Evolutionary conservation across 176 grass and related monocot species (phyloP), one percentile per base, ranked within the genome.

Genomic region (Triticum timopheevii): DNA sequence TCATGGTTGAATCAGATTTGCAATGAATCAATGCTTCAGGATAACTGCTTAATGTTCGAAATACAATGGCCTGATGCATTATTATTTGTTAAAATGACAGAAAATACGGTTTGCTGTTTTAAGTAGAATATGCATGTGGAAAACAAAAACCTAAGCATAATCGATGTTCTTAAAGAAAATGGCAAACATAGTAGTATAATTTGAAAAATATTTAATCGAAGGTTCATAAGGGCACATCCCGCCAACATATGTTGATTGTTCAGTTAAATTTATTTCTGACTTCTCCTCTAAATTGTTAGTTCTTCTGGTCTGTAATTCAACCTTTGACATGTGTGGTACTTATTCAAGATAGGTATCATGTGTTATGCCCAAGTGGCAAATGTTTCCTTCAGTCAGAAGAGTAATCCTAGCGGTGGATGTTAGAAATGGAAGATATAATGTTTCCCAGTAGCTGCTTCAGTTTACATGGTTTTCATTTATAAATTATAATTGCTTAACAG

Each of bases 11-110:
- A 66, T 22, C 33, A 38, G 0, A 23, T 82, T 72, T 82, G 4
- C 7, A 47, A 82, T 61, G 82, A 45, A 5, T 59, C n/a, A 22
- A 33, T 86, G 34, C 50, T 89, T 86, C 31, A 65, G 63, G 61
- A 40, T 86, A 2, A 1, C 11, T 10, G 15, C n/a, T 63, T 63
- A 80, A 65, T 91, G n/a, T 78, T 54, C 8, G 52, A 63, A 45
- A 81, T 76, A 30, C 17, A 44, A 79, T 5, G 17, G 0, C 5
- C 34, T 25, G 10, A 8, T 74, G 35, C 27, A 22, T 59, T 84
- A 84, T 68, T 74, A 15, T 33, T 87, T 64, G 71, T 5, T 27
- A 56, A 44, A 84, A 52, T 81, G 0, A 11, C 6, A 69, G 27
- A 70, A 90, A 42, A 71, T 65, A 8, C 6, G 0, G 2, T 31